Conservation (phyloP, 192 early-diverging fungal genomes). For the Chytriomyces hyalinus region DNA sequence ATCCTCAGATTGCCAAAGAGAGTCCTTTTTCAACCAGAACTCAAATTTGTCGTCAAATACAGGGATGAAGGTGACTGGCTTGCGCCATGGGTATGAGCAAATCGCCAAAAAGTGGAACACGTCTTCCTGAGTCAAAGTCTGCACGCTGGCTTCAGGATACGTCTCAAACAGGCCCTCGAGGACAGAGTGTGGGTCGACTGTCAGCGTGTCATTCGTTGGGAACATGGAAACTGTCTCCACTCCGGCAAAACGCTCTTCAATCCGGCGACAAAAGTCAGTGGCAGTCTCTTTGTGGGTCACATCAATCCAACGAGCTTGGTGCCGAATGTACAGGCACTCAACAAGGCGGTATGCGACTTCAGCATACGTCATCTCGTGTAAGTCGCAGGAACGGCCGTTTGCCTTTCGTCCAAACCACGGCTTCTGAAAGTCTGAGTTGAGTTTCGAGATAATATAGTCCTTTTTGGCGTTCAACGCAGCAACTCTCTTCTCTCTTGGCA, state of each 20-base stretch:
- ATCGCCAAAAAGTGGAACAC: conserved; percentile 81
- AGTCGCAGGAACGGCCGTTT: conserved; percentile 69
- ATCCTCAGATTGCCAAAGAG: conserved; percentile 88
- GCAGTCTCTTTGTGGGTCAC: conserved; percentile 70
- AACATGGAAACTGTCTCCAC: conserved; percentile 63
- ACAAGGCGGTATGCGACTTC: conserved; percentile 84
- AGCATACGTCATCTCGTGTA: conserved; percentile 93
- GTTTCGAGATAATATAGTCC: conserved; percentile 82
- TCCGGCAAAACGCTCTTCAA: conserved; percentile 86
- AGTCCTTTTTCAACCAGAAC: conserved; percentile 88
- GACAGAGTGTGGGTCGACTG: conserved; percentile 67
- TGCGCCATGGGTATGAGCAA: conserved; percentile 76
- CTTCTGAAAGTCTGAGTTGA: conserved; percentile 91
- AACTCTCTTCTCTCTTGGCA: conserved; percentile 82
- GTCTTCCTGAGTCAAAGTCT: conserved; percentile 84
- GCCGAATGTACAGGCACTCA: conserved; percentile 76
- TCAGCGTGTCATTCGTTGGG: conserved; percentile 65
- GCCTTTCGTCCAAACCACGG: conserved; percentile 91
- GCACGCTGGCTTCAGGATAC: conserved; percentile 70
- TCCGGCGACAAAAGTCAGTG: conserved; percentile 79
- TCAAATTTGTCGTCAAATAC: conserved; percentile 88
- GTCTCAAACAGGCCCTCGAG: conserved; percentile 69
- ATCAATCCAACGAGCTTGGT: conserved; percentile 82
- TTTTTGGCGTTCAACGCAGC: conserved; percentile 76
- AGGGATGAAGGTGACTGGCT: conserved; percentile 89